Evolutionary conservation across 2,329 filamentous ascomycete species (phyloP), one percentile per base, ranked within the genome.

Genomic region (Microdochium paspali): DNA sequence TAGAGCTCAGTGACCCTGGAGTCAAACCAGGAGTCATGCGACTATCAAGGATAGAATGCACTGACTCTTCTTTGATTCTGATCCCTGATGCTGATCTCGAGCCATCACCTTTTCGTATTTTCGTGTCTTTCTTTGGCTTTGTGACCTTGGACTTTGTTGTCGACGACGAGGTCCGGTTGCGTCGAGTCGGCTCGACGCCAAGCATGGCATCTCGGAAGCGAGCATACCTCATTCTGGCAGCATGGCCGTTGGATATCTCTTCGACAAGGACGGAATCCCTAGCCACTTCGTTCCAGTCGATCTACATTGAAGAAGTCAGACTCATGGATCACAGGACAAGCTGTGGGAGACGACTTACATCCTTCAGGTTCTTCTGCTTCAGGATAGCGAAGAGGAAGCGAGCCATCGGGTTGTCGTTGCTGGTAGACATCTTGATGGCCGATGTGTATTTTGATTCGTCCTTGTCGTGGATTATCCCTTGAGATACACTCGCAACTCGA

Each of bases 381-480:
- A 81, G 56, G 50, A 81, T 80, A 31, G 77, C 77, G 55, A 79
- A 78, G 50, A 81, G 70, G 48, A 81, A 77, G 47, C 76, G 68
- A 50, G 74, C 72, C 69, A 77, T 79, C 47, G 70, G 67, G 58
- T 73, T 78, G 58, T 81, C 77, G 54, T 72, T 71, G 62, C 72
- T 76, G 59, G 71, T 66, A 52, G 75, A 67, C 75, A 79, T 79
- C 61, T 50, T 65, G 60, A 35, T 7, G 4, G 10, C 5, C 18
- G 35, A 40, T 40, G 18, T 7, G 35, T 4, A 28, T 54, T 52
- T 44, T 46, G 51, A 42, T 43, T 50, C 28, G 25, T 28, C 43
- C 43, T 30, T 44, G 43, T 10, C 26, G 43, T 10, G 21, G 35
- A 23, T 23, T 10, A 15, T 44, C 10, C n/a, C 6, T 9, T 9